These are phyloP conservation scores for Cercospora zeae-maydis DNA, from an alignment of 2,329 filamentous ascomycete genomes.

Conservation along the genomic window DNA sequence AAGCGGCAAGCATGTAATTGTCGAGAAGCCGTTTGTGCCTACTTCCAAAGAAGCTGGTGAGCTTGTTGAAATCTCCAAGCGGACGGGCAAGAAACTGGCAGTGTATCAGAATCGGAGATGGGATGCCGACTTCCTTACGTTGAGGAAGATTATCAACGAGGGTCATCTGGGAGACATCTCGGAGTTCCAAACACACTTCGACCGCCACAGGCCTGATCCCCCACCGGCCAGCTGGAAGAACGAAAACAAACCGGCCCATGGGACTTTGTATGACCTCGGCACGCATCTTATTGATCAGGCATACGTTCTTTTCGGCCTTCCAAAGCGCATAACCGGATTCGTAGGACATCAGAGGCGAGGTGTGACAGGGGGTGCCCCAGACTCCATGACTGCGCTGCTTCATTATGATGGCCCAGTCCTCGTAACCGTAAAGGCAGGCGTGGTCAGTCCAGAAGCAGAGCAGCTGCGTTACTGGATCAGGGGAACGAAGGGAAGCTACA, in stretches of 20 bases:
- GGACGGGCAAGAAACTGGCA: conserved; percentile 42
- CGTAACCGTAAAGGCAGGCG: conserved; percentile 65
- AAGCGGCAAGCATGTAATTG: conserved; percentile 71
- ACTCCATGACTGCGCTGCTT: conserved; percentile 59
- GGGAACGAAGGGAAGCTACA: conserved; percentile 70
- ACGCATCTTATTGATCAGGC: conserved; percentile 74
- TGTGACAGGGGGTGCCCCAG: conserved; percentile 50
- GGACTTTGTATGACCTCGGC: conserved; percentile 70
- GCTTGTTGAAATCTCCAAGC: conserved; percentile 47
- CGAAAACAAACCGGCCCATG: conserved; percentile 60
- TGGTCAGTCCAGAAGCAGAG: conserved; percentile 63
- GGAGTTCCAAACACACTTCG: conserved; percentile 78
- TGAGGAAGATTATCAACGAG: conserved; percentile 59
- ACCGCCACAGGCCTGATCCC: conserved; percentile 63
- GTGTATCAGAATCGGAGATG: conserved; percentile 63
- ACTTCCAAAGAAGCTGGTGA: conserved; percentile 64
- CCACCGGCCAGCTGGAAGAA: conserved; percentile 62
- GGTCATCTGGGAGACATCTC: conserved; percentile 65
- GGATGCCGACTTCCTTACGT: conserved; percentile 72
- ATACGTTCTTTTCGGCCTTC: conserved; percentile 66
- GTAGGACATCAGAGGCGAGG: conserved; percentile 64
- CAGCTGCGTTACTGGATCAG: conserved; percentile 76
- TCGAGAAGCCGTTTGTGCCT: conserved; percentile 80
- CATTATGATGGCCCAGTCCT: conserved; percentile 62
- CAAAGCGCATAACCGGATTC: conserved; percentile 63